Evolutionary conservation across 129 eudicot species (phyloP), one percentile per base, ranked within the genome.

Genomic region (Mikania micrantha): DNA sequence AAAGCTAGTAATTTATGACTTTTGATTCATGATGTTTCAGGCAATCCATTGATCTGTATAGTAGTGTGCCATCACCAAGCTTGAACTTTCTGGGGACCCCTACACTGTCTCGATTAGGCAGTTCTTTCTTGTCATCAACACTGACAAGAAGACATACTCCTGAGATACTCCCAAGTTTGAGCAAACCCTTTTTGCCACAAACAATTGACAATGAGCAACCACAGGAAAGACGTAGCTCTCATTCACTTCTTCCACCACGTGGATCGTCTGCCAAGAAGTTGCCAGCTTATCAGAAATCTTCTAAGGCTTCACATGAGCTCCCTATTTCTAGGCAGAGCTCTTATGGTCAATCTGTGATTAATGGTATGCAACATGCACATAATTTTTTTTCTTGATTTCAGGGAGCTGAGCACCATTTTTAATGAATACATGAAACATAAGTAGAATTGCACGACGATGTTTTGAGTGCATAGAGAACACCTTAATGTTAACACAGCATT

Each of bases 41-140:
- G 86, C 98, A 93, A 64, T 88, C 98, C 4, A 88, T 88, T 45
- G 96, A 88, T 84, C 72, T 93, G 7, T 91, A 88, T 60, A 80
- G 95, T 44, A 88, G 96, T 39, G 88, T 93, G 22, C 96, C 92
- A 27, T 93, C 98, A 19, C 98, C 98, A 1, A 86, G 85, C 60
- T 75, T 86, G 29, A 82, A 74, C 77, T 85, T 84, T 76, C 76
- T 88, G 29, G 98, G 95, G 66, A 80, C 89, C 9, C 89, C 98
- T 25, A 57, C 72, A 28, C 59, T 93, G 17, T 54, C 90, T 16
- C 88, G 85, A 36, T 79, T 93, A 57, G 70, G 93, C 70, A 81
- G 96, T 78, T 84, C 96, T 0, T 84, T 88, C 59, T 78, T 88
- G 40, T 80, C 88, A 19, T 86, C 96, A 4, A 54, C 98, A 4